Base-by-base conservation (phyloP, 2,329 filamentous ascomycete genomes). In the Exophiala xenobiotica region DNA sequence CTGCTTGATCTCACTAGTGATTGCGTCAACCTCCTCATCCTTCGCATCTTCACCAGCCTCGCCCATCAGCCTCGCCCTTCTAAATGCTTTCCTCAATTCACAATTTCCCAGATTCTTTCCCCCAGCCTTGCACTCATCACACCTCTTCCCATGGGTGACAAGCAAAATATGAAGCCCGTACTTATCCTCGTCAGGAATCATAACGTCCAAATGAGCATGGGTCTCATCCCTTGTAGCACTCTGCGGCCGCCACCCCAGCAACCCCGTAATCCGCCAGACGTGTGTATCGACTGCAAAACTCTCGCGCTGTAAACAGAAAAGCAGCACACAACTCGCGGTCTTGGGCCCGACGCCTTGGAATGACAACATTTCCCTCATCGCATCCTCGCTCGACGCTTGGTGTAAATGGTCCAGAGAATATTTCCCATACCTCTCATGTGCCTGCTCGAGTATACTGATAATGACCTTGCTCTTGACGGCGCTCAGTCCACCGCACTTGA, bases 211-310 rank as follows among this genome's bases (percentile, higher is more conserved):
- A 63, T 85, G 82, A 61, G 47, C 68, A 66, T 49, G 68, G 53
- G 41, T 64, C 31, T 64, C 58, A 31, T 62, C 59, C 16, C 62
- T 44, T 9, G 38, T 51, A 2, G 61, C 66, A 16, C 64, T 65
- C 6, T 72, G 65, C 0, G 82, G 82, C 1, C 84, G 71, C 82
- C 82, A 85, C 19, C 77, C 76, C 0, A 86, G 73, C 74, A 82
- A 83, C 46, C 78, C 78, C 58, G 75, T 78, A 11, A 85, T 74
- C 1, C 82, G 78, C 62, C 84, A 85, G 53, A 85, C 81, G 64
- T 86, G 82, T 1, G 82, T 86, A 58, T 86, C 82, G 6, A 85
- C 82, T 0, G 82, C 82, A 57, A 86, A 85, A 48, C 74, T 78
- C 2, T 82, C 81, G 0, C 81, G 75, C 59, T 81, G 79, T 5